These are phyloP conservation scores for Backusella westeae DNA, from an alignment of 192 early-diverging fungal genomes.

Conservation along the genomic window DNA sequence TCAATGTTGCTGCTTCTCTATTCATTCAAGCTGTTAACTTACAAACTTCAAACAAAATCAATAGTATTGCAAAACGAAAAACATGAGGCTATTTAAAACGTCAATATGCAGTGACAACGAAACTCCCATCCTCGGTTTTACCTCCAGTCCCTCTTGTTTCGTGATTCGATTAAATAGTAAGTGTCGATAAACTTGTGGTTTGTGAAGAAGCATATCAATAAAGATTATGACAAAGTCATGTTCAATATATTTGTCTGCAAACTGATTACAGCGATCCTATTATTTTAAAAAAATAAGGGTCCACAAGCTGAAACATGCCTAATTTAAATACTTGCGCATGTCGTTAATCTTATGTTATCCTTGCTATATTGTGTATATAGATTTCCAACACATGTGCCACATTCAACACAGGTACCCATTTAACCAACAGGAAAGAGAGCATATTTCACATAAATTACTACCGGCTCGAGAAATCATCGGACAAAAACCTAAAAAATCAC, in stretches of 20 bases:
- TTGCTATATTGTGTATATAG: constrained; percentile 82
- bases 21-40: constrained; percentile 6
- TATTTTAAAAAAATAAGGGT: not conserved
- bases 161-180: constrained; percentile 78
- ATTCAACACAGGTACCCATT: constrained; percentile 79
- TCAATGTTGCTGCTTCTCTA: not conserved
- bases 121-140: not conserved
- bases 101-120: not conserved
- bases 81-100: constrained; percentile 56
- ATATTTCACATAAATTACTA: not conserved
- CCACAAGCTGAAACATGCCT: not conserved
- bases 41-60: constrained; percentile 90
- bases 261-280: constrained; percentile 67
- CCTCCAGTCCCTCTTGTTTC: constrained; percentile 32
- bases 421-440: not conserved
- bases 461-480: not conserved
- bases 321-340: constrained; percentile 55
- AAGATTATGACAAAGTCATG: constrained; percentile 85
- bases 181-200: constrained; percentile 84
- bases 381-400: constrained; percentile 61
- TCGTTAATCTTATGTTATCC: constrained; percentile 80
- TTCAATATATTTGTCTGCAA: constrained; percentile 93
- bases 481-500: not conserved
- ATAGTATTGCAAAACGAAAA: constrained; percentile 71
- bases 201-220: constrained; percentile 90